Base-by-base conservation (phyloP, 257 asterid species). In the Nicotiana paniculata region DNA sequence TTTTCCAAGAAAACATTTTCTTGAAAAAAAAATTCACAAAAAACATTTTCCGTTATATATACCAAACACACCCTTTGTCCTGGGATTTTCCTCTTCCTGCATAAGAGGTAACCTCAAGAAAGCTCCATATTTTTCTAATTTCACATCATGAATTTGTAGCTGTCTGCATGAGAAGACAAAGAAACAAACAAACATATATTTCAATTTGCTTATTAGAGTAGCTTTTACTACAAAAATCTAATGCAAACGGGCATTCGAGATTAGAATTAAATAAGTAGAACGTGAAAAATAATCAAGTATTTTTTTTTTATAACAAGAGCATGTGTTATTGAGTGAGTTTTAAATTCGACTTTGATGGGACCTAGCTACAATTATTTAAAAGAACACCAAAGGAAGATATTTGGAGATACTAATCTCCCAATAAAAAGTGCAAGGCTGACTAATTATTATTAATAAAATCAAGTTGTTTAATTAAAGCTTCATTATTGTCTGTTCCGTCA, bases 381-480 rank as follows among this genome's bases (percentile, higher is more conserved):
- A 46, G 37, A 46, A 21, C 21, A 51, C 57, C 9, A 39, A 39
- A 6, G 61, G 24, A 46, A 72, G 61, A 46, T 72, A 61, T 72
- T 46, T 13, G 39, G 21, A 72, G 61, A 46, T 35, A 77, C 81
- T 77, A 83, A 64, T 54, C 32, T 83, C 54, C 54, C 43, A 35
- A 59, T 33, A 4, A 55, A 39, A 62, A 82, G 85, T 37, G 61
- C 32, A 35, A 5, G 21, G 32, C 26, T 35, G 61, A 65, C 75
- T 61, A 35, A 12, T 63, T 62, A 3, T 53, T 35, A 16, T 58
- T 79, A 17, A 80, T 5, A 70, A 79, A 39, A 57, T 32, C 61
- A 64, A 58, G 76, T 78, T 84, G 82, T 84, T 84, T 64, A 72
- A 37, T 72, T 46, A 72, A 30, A 55, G 76, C 55, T 83, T 77